Base-by-base conservation (phyloP, 108 stramenopile species). In the Skeletonema potamos region DNA sequence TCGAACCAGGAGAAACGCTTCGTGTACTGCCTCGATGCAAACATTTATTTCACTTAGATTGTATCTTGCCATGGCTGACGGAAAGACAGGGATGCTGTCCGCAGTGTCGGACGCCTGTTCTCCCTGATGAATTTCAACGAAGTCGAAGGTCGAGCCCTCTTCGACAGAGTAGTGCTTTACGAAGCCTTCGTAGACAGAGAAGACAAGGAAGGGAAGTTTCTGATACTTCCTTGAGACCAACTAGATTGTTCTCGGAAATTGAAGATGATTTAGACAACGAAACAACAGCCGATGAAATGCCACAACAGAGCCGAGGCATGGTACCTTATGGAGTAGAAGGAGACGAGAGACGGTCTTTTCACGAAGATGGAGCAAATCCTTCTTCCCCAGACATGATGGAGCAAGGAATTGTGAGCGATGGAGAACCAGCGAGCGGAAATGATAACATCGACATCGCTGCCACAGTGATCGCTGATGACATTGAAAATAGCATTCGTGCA, bases 21-120 rank as follows among this genome's bases (percentile, higher is more conserved):
- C 84, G 92, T 8, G 64, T 95, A 17, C 66, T 97, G 43, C 93
- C 93, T 4, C 76, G 78, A 8, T 97, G 97, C 70, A 62, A 69
- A 11, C 77, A 78, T 56, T 44, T 56, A 37, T 96, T 92, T 69
- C 92, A 93, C 66, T 77, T 62, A 3, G 82, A 87, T 1, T 96
- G 95, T 81, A 89, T 96, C 26, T 41, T 89, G 26, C 91, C 87
- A 5, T 96, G 95, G 95, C 79, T 96, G 56, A 88, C 89, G 33
- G 84, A 87, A 58, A 74, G 85, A n/a, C 84, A 85, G 60, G 78
- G 84, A 4, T 74, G 73, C 28, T 92, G 91, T 77, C 91, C 91
- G 9, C 62, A 82, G 11, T 92, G 91, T 70, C 87, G 89, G 62
- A 77, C 72, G 18, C 67, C 43, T 11, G 85, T 83, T 17, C 34